Evolutionary conservation across 2,329 filamentous ascomycete genomes (phyloP).

Genomic region (Penicillium sp.): DNA sequence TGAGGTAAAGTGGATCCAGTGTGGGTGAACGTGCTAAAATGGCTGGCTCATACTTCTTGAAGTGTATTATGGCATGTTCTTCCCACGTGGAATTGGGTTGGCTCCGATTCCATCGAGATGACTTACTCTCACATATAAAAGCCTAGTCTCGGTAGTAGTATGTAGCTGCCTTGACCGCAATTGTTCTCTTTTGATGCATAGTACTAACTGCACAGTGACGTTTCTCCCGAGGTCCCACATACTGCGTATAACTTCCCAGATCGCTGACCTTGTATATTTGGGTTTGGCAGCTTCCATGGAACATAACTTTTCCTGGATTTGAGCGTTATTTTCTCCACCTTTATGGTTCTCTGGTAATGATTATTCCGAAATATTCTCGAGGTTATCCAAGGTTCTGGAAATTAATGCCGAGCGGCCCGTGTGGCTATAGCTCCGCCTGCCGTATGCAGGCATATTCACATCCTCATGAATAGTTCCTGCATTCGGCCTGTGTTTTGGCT

Average conservation of each 20-base stretch:
- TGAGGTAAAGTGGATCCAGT: conserved; percentile 5
- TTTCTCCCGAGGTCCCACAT: neutral
- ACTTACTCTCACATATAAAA: neutral
- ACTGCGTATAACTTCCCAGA: neutral
- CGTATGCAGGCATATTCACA: neutral
- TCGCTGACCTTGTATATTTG: neutral
- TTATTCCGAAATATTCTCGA: conserved; percentile 12
- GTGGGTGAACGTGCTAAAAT: conserved; percentile 21
- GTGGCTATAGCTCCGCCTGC: conserved; percentile 15
- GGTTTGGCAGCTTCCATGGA: neutral
- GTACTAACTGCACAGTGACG: neutral
- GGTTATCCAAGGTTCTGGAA: conserved; percentile 2
- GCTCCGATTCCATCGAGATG: conserved; percentile 2
- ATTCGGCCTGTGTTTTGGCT: neutral
- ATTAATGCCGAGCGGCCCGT: conserved; percentile 9
- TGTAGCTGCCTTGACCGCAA: neutral
- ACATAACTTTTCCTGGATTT: too few species aligned
- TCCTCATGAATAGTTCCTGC: too few species aligned
- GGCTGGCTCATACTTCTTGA: conserved; percentile 23
- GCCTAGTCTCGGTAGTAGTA: neutral
- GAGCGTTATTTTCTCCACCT: too few species aligned
- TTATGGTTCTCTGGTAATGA: neutral
- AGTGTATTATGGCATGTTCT: too few species aligned
- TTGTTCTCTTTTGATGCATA: neutral
- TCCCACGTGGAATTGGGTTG: conserved; percentile 19